phyloP scores from a whole-genome alignment of 352 stramenopile species.

The Pseudoperonospora humuli region DNA sequence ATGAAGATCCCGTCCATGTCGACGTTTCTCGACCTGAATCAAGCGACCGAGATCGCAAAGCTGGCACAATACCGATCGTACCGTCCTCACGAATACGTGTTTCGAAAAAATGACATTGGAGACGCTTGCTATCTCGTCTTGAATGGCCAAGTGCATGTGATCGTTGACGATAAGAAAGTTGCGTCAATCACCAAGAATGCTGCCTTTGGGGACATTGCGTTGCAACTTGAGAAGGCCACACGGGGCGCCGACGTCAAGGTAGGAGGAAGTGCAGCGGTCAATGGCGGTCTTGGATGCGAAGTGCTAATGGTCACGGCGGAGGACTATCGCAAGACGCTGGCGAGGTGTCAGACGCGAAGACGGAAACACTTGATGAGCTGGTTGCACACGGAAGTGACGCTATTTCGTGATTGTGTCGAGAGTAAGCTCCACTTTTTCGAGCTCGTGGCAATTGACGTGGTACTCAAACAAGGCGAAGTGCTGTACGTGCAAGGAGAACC shows the following conservation, averaged over 20 bases:
- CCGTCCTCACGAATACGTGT: slow-evolving; percentile 43
- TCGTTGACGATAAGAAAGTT: slow-evolving; percentile 55
- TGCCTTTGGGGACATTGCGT: slow-evolving; percentile 65
- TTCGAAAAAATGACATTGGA: slow-evolving; percentile 53
- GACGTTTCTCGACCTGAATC: slow-evolving; percentile 53
- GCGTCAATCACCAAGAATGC: slow-evolving; percentile 46
- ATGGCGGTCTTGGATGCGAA: slow-evolving; percentile 26
- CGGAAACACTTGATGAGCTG: slow-evolving; percentile 61
- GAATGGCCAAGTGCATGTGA: slow-evolving; percentile 52
- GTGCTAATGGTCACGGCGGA: slow-evolving; percentile 62
- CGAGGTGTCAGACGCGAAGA: slow-evolving; percentile 49
- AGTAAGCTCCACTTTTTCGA: slow-evolving; percentile 76
- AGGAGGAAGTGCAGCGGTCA: too few relatives aligned
- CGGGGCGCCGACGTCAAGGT: slow-evolving; percentile 57
- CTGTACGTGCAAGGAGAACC: slow-evolving; percentile 55
- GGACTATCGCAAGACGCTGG: slow-evolving; percentile 66
- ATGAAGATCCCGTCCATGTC: slow-evolving; percentile 68
- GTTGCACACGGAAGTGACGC: slow-evolving; percentile 53
- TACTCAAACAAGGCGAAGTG: slow-evolving; percentile 44
- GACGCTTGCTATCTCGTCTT: slow-evolving; percentile 65
- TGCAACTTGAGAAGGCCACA: too few relatives aligned
- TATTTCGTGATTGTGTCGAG: slow-evolving; percentile 68
- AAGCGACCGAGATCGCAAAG: slow-evolving; percentile 67
- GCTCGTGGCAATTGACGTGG: slow-evolving; percentile 64
- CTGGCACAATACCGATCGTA: slow-evolving; percentile 46